A percentile compares a stretch with the other conserved stretches of the same genome.
Conservation (phyloP, 805 yeast species). For the Lipomyces spencermartinsiae region DNA sequence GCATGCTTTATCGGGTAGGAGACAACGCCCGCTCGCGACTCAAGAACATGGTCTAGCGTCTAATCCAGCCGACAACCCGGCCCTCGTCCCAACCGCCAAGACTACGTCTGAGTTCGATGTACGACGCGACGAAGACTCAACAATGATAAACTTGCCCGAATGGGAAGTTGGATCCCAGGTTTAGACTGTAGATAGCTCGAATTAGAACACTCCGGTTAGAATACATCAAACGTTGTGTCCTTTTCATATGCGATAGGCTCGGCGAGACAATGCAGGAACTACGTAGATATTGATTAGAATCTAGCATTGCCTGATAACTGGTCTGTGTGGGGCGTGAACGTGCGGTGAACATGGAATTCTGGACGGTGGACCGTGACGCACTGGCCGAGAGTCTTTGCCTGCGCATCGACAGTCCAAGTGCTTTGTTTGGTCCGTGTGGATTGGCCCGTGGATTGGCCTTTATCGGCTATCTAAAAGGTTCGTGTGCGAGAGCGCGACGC, state of each 20-base stretch:
- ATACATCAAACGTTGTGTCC: neutral
- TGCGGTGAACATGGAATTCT: neutral
- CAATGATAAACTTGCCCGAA: neutral
- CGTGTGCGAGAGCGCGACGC: neutral
- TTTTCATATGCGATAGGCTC: neutral
- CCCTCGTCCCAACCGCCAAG: too few relatives aligned
- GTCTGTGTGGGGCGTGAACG: neutral
- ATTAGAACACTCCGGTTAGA: neutral
- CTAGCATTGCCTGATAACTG: neutral
- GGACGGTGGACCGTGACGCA: neutral
- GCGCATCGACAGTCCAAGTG: neutral
- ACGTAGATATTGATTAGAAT: too few relatives aligned
- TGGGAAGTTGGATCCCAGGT: too few relatives aligned
- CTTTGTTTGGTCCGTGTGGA: neutral
- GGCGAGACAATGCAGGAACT: neutral
- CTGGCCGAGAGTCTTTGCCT: neutral
- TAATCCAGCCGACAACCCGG: too few relatives aligned
- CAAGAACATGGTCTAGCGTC: too few relatives aligned
- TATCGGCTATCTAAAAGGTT: neutral
- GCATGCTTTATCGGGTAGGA: too few relatives aligned
- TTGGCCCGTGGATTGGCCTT: neutral
- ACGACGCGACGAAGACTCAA: too few relatives aligned
- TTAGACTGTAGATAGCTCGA: too few relatives aligned
- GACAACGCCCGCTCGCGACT: too few relatives aligned
- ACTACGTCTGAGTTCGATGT: too few relatives aligned